phyloP scores from a whole-genome alignment of 306 rosid genomes.

The Medicago ruthenica region DNA sequence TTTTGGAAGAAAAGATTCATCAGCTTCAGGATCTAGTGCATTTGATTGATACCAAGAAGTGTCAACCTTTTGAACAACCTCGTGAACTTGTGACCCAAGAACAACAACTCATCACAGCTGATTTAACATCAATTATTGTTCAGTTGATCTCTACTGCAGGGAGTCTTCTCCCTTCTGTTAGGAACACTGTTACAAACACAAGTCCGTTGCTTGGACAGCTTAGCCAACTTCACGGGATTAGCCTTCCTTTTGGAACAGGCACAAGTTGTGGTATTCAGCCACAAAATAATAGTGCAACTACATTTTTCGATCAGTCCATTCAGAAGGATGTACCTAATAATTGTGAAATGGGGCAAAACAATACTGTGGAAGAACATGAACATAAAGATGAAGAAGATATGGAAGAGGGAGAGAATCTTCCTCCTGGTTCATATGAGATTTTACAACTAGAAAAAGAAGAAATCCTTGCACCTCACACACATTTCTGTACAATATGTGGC shows the following conservation, averaged over 20 bases:
- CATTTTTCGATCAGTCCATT: conserved; percentile 58
- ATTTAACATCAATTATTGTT: conserved; percentile 87
- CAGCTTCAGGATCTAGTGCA: conserved; percentile 94
- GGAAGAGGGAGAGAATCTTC: conserved; percentile 92
- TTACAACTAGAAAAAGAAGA: conserved; percentile 93
- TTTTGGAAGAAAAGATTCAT: conserved; percentile 86
- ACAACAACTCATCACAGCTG: conserved; percentile 88
- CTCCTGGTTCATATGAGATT: conserved; percentile 92
- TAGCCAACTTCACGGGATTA: conserved; percentile 55
- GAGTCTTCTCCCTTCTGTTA: conserved; percentile 84
- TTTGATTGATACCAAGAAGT: conserved; percentile 68
- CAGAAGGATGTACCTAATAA: conserved; percentile 51
- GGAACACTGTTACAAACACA: conserved; percentile 56
- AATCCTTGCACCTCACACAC: conserved; percentile 98
- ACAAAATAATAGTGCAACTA: conserved; percentile 52
- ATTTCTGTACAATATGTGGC: conserved; percentile 95
- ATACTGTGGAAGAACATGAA: conserved; percentile 76
- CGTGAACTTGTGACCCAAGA: conserved; percentile 78
- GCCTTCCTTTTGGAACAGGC: conserved; percentile 54
- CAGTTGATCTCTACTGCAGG: conserved; percentile 96
- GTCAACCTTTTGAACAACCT: conserved; percentile 68
- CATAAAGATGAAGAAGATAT: conserved; percentile 88
- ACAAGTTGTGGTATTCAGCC: conserved; percentile 43
- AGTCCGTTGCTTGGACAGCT: conserved; percentile 58
- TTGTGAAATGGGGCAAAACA: conserved; percentile 59